Percentiles rank a stretch among this genome's conserved stretches.
phyloP scores from a whole-genome alignment of 331 rosid species.

The Pyrus hybrid region DNA sequence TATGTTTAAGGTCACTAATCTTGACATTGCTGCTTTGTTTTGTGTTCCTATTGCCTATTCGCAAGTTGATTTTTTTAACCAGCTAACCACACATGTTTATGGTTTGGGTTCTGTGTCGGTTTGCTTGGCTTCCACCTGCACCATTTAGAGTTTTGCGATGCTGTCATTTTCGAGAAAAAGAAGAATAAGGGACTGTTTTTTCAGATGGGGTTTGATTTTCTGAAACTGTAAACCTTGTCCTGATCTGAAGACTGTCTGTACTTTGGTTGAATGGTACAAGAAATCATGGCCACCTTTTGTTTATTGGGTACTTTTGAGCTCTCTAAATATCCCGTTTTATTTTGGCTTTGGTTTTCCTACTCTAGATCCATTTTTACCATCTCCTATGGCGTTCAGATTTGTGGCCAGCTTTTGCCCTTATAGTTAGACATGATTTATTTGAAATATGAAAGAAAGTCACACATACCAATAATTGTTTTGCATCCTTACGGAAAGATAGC shows the following conservation, averaged over 20 bases:
- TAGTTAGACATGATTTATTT: too few relatives aligned
- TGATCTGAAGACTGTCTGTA: neutral
- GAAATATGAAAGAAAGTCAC: neutral
- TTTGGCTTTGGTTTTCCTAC: neutral
- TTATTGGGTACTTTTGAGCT: neutral
- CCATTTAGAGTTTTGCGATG: neutral
- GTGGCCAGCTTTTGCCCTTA: neutral
- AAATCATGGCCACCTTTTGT: neutral
- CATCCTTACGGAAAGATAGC: neutral
- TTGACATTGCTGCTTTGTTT: neutral
- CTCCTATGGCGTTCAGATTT: neutral
- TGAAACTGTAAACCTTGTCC: neutral
- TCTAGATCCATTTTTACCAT: neutral
- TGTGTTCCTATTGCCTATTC: neutral
- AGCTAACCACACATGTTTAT: neutral
- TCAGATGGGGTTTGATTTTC: neutral
- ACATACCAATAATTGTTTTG: neutral
- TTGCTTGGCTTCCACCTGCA: neutral
- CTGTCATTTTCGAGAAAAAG: neutral
- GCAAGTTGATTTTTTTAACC: neutral
- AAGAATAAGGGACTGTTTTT: neutral
- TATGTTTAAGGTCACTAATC: neutral
- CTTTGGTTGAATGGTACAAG: neutral
- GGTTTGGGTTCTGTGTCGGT: constrained; percentile 3
- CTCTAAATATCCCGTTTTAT: neutral